Evolutionary conservation across 495 filamentous ascomycete genomes (phyloP).

Genomic region (Aspergillus hancockii): DNA sequence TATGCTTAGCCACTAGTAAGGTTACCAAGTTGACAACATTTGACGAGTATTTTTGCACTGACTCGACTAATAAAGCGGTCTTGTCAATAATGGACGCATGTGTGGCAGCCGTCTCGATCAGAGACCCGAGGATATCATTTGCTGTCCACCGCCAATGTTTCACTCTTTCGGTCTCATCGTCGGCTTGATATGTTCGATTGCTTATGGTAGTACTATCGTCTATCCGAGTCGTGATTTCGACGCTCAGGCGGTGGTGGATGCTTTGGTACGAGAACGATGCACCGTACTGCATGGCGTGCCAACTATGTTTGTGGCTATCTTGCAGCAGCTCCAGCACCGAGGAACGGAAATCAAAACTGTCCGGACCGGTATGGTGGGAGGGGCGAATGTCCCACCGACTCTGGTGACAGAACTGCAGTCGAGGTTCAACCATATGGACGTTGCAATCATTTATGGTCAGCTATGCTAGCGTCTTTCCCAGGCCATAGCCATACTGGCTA

Average conservation of each 20-base stretch:
- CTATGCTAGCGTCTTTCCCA: background rate
- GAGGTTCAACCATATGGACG: background rate
- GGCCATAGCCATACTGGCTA: background rate
- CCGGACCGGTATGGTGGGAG: conserved; percentile 7
- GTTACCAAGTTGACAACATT: background rate
- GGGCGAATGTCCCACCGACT: background rate
- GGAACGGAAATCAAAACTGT: background rate
- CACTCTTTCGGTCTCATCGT: conserved; percentile 8
- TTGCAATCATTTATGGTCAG: conserved; percentile 1
- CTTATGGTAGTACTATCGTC: conserved; percentile 36
- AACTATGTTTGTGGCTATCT: conserved; percentile 9
- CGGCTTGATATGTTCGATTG: conserved; percentile 1
- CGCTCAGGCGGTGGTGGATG: conserved; percentile 17
- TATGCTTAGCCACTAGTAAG: conserved; percentile 58
- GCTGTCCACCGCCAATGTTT: conserved; percentile 59
- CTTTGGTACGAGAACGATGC: background rate
- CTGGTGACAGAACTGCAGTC: background rate
- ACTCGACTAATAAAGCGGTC: conserved; percentile 41
- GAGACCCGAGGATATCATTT: conserved; percentile 60
- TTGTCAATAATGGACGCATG: conserved; percentile 77
- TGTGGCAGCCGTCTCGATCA: conserved; percentile 71
- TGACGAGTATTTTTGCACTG: background rate
- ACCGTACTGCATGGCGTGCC: conserved; percentile 14
- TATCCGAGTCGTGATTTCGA: conserved; percentile 32
- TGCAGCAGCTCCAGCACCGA: background rate